Evolutionary conservation across 2,329 filamentous ascomycete genomes (phyloP).

Genomic region (Aspergillus novoparasiticus): DNA sequence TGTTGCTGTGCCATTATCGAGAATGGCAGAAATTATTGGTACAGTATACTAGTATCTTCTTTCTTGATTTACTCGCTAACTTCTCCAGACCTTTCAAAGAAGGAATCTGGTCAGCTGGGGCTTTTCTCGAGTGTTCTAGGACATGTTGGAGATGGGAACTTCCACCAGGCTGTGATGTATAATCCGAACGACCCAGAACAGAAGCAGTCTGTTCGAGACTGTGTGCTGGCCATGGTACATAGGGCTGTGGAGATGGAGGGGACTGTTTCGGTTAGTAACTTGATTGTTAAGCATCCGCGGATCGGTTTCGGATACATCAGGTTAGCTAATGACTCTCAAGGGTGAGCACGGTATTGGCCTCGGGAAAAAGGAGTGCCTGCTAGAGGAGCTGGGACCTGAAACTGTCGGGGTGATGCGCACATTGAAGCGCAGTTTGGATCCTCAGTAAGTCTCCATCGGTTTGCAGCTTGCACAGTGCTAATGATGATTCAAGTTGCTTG

Average conservation of each 20-base stretch:
- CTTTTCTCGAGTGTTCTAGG: slow-evolving; percentile 83
- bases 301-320: neutral
- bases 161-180: slow-evolving; percentile 89
- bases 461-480: neutral
- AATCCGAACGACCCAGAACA: slow-evolving; percentile 68
- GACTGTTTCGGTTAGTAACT: slow-evolving; percentile 64
- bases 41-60: neutral
- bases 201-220: slow-evolving; percentile 71
- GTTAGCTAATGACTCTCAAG: slow-evolving; percentile 10
- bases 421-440: slow-evolving; percentile 79
- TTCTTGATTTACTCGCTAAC: neutral
- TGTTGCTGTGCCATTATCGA: slow-evolving; percentile 60
- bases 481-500: neutral
- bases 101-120: slow-evolving; percentile 80
- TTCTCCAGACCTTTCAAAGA: slow-evolving; percentile 71
- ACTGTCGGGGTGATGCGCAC: slow-evolving; percentile 79
- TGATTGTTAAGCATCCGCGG: neutral
- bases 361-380: slow-evolving; percentile 78
- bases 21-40: slow-evolving; percentile 61
- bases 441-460: slow-evolving; percentile 63
- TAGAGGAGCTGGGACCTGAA: slow-evolving; percentile 75
- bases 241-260: slow-evolving; percentile 87
- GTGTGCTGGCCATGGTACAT: slow-evolving; percentile 82
- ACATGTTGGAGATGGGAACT: slow-evolving; percentile 89
- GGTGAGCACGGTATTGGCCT: slow-evolving; percentile 83